Conservation (phyloP, 2,329 filamentous ascomycete species). For the Parascedosporium putredinis region DNA sequence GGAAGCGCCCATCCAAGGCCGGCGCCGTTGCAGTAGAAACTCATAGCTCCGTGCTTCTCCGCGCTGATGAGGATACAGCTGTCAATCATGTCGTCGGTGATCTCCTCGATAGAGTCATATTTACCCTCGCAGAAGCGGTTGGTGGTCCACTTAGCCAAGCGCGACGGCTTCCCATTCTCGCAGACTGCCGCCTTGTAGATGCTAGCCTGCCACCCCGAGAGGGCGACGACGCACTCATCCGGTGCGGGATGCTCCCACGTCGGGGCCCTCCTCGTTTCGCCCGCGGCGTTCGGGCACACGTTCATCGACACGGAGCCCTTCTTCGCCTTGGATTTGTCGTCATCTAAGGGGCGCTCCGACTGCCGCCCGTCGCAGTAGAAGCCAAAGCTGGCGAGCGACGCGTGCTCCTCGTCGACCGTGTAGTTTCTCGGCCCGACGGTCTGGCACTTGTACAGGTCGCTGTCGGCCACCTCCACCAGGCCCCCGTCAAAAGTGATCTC, state of each 20-base stretch:
- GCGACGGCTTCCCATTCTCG: conserved; percentile 14
- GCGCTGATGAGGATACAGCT: conserved; percentile 10
- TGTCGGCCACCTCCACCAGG: conserved; percentile 10
- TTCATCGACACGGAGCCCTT: conserved; percentile 10
- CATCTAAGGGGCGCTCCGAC: conserved; percentile 7
- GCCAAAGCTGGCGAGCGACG: conserved; percentile 8
- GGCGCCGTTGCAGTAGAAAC: background rate
- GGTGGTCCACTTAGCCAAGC: conserved; percentile 33
- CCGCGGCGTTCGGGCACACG: conserved; percentile 8
- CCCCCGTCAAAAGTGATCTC: conserved; percentile 11
- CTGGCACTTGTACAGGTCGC: conserved; percentile 9
- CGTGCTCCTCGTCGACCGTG: conserved; percentile 8
- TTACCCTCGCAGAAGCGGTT: conserved; percentile 59
- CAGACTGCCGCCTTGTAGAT: conserved; percentile 10
- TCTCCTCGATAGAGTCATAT: conserved; percentile 56
- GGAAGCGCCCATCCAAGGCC: background rate
- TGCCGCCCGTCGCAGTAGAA: conserved; percentile 12
- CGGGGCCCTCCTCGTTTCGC: conserved; percentile 3
- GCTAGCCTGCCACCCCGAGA: conserved; percentile 9
- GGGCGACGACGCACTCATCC: conserved; percentile 11
- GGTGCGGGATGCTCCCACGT: conserved; percentile 11
- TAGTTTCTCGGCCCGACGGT: conserved; percentile 6
- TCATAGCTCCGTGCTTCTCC: background rate
- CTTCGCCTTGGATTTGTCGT: conserved; percentile 7
- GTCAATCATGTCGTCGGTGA: conserved; percentile 14